Percentiles rank a stretch among this genome's conserved stretches.
phyloP scores from a whole-genome alignment of 495 filamentous ascomycete genomes.

The Wilcoxina mikolae region DNA sequence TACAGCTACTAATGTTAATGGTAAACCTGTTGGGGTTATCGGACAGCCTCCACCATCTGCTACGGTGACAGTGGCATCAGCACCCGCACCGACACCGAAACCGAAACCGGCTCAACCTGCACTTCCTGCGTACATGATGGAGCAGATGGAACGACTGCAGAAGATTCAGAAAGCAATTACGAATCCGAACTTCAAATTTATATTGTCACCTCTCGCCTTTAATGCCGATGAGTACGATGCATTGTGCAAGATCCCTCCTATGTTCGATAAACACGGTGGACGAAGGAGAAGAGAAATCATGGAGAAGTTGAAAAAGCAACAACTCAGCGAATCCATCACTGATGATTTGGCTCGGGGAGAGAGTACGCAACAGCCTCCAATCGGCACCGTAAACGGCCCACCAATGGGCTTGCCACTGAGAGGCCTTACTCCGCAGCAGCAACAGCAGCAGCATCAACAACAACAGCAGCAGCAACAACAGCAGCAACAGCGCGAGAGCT shows the following conservation, averaged over 20 bases:
- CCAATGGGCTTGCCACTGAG: background rate
- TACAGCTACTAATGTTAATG: slow-evolving; percentile 9
- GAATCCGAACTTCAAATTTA: slow-evolving; percentile 45
- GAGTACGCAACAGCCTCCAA: background rate
- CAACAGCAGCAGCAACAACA: slow-evolving; percentile 24
- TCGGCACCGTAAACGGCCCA: background rate
- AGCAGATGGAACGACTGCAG: slow-evolving; percentile 33
- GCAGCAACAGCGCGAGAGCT: slow-evolving; percentile 17
- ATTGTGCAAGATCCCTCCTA: slow-evolving; percentile 52
- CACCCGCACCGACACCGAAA: background rate
- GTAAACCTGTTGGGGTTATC: slow-evolving; percentile 2
- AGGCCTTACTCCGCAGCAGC: slow-evolving; percentile 5
- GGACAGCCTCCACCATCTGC: slow-evolving; percentile 7
- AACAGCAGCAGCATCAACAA: slow-evolving; percentile 17
- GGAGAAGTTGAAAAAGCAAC: slow-evolving; percentile 41
- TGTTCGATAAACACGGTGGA: slow-evolving; percentile 68
- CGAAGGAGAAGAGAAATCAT: slow-evolving; percentile 57
- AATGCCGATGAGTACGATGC: slow-evolving; percentile 39
- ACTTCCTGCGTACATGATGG: slow-evolving; percentile 14
- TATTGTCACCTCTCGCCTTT: slow-evolving; percentile 38
- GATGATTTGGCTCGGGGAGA: slow-evolving; percentile 2
- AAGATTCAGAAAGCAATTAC: slow-evolving; percentile 40
- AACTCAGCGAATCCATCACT: background rate
- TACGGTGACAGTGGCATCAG: too few species aligned
- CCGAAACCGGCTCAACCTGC: slow-evolving; percentile 8